These are phyloP conservation scores for Monosporascus sp. DNA, from an alignment of 2,329 filamentous ascomycete genomes.

Conservation along the genomic window DNA sequence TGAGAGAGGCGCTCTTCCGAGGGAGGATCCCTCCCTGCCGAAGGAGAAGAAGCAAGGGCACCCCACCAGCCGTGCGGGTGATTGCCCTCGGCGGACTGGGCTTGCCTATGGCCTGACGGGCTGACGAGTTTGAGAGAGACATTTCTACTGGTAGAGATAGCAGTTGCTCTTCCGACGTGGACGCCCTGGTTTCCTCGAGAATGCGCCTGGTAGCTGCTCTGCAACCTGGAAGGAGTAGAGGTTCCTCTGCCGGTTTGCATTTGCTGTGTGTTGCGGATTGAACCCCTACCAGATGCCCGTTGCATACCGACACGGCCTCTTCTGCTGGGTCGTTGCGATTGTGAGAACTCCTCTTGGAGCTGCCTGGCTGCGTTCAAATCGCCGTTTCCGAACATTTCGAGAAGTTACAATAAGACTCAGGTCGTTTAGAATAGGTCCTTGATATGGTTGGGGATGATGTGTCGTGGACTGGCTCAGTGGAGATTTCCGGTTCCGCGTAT, in stretches of 20 bases:
- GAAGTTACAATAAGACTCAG: no score
- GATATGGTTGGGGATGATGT: no score
- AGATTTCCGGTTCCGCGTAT: no score
- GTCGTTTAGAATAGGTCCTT: no score
- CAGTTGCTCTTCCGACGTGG: not conserved
- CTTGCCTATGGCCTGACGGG: no score
- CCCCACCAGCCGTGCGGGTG: no score
- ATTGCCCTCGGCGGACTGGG: no score
- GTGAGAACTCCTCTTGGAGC: conserved; percentile 4
- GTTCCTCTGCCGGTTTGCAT: not conserved
- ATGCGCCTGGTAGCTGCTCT: not conserved
- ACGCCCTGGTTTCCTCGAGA: not conserved
- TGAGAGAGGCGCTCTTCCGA: not conserved
- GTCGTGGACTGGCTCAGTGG: no score
- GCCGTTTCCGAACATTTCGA: conserved; percentile 8
- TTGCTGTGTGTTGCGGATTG: not conserved
- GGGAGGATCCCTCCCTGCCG: not conserved
- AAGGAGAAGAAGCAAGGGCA: no score
- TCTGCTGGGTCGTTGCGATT: not conserved
- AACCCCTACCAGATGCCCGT: no score
- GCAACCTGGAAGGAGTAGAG: not conserved
- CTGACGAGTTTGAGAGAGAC: no score
- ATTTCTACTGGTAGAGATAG: not conserved
- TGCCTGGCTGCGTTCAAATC: conserved; percentile 8
- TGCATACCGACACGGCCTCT: conserved; percentile 2